phyloP scores from a whole-genome alignment of 1,284 basidiomycete species.

The Fereydounia khargensis region DNA sequence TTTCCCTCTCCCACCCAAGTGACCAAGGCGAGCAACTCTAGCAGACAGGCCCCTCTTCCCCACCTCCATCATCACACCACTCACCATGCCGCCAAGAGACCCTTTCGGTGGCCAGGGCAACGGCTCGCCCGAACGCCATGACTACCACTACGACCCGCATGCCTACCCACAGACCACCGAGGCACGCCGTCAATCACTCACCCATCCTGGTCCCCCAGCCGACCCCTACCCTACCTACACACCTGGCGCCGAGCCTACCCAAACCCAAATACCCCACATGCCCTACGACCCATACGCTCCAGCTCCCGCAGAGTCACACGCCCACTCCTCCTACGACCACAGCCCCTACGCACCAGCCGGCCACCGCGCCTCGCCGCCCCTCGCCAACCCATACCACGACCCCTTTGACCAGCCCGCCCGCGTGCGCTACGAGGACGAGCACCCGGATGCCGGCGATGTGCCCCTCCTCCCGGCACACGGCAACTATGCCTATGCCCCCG shows the following conservation, averaged over 20 bases:
- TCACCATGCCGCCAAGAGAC: conserved; percentile 21
- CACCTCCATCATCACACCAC: no score
- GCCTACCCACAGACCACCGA: conserved; percentile 12
- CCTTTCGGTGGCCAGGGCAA: conserved; percentile 14
- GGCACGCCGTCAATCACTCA: conserved; percentile 5
- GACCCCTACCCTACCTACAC: conserved; percentile 39
- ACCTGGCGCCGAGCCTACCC: conserved; percentile 17
- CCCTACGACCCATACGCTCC: conserved; percentile 25
- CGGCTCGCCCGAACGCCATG: conserved; percentile 7
- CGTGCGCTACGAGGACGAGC: conserved; percentile 21
- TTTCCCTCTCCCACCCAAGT: no score
- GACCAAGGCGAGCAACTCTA: no score
- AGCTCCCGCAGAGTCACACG: conserved; percentile 19
- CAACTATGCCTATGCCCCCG: conserved; percentile 44
- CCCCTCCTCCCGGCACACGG: conserved; percentile 34
- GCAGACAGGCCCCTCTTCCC: no score
- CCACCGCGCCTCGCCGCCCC: conserved; percentile 8
- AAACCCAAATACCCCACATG: conserved; percentile 19
- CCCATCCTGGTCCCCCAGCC: neutral
- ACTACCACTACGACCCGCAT: conserved; percentile 4
- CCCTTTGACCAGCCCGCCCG: conserved; percentile 10
- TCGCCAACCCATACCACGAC: conserved; percentile 22
- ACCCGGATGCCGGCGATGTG: conserved; percentile 16
- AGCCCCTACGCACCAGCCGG: conserved; percentile 7
- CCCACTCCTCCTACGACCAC: conserved; percentile 15